These are phyloP conservation scores for Hygrocybe coccinea DNA, from an alignment of 768 basidiomycete species.

Conservation along the genomic window DNA sequence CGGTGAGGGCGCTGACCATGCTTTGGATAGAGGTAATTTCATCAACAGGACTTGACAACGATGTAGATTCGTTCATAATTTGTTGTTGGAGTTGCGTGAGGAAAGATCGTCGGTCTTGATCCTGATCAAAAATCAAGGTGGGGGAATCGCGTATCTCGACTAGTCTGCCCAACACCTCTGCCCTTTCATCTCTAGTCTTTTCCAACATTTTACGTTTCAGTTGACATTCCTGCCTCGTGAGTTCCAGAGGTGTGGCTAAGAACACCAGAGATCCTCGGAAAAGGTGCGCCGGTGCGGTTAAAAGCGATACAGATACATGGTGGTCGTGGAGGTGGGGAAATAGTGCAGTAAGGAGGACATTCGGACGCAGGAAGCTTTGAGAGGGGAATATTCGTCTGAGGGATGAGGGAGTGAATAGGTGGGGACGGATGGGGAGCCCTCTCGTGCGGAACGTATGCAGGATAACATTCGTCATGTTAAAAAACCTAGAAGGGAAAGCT, in stretches of 20 bases:
- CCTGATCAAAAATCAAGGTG: not conserved
- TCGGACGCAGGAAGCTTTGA: conserved; percentile 42
- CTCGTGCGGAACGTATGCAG: conserved; percentile 39
- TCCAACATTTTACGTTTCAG: conserved; percentile 57
- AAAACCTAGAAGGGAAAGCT: conserved; percentile 47
- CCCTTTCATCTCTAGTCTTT: conserved; percentile 60
- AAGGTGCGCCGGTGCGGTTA: conserved; percentile 6
- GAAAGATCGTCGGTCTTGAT: not conserved
- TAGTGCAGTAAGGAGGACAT: conserved; percentile 49
- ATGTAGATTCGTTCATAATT: no score
- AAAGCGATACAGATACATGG: conserved; percentile 16
- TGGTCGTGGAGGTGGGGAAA: conserved; percentile 58
- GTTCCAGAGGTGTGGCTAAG: conserved; percentile 50
- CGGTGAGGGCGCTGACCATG: conserved; percentile 26
- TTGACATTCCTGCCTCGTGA: conserved; percentile 63
- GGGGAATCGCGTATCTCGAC: conserved; percentile 26
- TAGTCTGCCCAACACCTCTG: conserved; percentile 61
- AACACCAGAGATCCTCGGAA: conserved; percentile 20
- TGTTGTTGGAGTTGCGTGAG: not conserved
- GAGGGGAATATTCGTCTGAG: conserved; percentile 47
- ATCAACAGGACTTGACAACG: not conserved
- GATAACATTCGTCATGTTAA: conserved; percentile 35
- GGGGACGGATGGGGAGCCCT: conserved; percentile 43
- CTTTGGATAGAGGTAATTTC: not conserved
- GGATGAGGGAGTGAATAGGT: conserved; percentile 44